These are phyloP conservation scores for Carallia brachiata DNA, from an alignment of 345 rosid genomes.

Conservation along the genomic window DNA sequence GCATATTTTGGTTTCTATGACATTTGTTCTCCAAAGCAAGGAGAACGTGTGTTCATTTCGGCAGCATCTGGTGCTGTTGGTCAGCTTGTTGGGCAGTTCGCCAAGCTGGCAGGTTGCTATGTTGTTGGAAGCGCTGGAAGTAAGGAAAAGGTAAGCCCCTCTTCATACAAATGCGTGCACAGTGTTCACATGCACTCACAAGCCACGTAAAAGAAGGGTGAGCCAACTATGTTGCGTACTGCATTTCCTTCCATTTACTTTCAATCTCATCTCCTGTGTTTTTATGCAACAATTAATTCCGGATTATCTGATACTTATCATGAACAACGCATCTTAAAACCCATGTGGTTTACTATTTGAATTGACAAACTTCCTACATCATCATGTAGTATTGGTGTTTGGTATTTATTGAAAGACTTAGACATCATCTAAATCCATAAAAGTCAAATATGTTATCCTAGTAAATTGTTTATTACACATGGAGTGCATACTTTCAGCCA, in stretches of 20 bases:
- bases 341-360: no score
- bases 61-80: slow-evolving; percentile 37
- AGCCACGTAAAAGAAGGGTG: not conserved
- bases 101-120: slow-evolving; percentile 29
- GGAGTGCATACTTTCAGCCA: no score
- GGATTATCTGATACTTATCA: no score
- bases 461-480: no score
- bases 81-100: slow-evolving; percentile 39
- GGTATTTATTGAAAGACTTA: no score
- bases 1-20: slow-evolving; percentile 34
- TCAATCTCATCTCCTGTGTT: no score
- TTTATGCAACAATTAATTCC: no score
- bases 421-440: no score
- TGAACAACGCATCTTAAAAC: no score
- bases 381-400: no score
- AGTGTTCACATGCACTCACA: not conserved
- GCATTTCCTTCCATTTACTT: not conserved
- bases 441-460: no score
- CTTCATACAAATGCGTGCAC: not conserved
- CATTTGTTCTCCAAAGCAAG: slow-evolving; percentile 33
- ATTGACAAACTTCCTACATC: no score
- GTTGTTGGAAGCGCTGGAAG: slow-evolving; percentile 41
- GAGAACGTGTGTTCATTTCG: slow-evolving; percentile 25
- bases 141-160: slow-evolving; percentile 23
- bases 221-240: not conserved